Base-by-base conservation (phyloP, 352 stramenopile species). In the Pythium volutum region DNA sequence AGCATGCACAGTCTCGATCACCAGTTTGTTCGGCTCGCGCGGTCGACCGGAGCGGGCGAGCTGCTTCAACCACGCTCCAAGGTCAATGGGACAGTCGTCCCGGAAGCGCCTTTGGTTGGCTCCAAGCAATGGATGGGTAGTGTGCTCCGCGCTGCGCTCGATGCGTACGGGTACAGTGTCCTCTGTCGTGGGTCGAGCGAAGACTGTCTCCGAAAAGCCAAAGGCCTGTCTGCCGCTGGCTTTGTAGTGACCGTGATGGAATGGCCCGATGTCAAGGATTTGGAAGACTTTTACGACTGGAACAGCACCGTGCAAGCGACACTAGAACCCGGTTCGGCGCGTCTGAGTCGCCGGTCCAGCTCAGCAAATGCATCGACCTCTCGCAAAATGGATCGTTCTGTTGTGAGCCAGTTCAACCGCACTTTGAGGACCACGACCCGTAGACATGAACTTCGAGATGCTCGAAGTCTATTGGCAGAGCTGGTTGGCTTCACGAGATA, bases 81-180 rank as follows among this genome's bases (percentile, higher is more conserved):
- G 52, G 71, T 67, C 10, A 65, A 64, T 46, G 79, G 75, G n/a
- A 66, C 69, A 9, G 66, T 78, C 36, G 61, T 87, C 12, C 75
- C 78, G 0, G 78, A 88, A 36, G 74, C 77, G 20, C 69, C 68
- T 16, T 34, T 89, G 4, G 59, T 90, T 16, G 84, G 84, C 9
- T 89, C 84, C 14, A 82, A 76, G 38, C 52, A 74, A 20, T 93
- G 84, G 84, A 89, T 84, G 38, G 75, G 66, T n/a, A 83, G 67
- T 18, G 45, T 89, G 0, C 48, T 89, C 41, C 73, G 69, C 10
- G 78, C 74, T 15, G 50, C 77, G 6, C 59, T 91, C 29, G 61
- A 73, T 14, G 60, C 63, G 22, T 71, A 85, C 47, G 84, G 84
- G 14, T 89, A 78, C 45, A 74, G 73, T 31, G 42, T 80, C 0